Evolutionary conservation across 2,329 filamentous ascomycete genomes (phyloP).

Genomic region (Alternaria sp.): DNA sequence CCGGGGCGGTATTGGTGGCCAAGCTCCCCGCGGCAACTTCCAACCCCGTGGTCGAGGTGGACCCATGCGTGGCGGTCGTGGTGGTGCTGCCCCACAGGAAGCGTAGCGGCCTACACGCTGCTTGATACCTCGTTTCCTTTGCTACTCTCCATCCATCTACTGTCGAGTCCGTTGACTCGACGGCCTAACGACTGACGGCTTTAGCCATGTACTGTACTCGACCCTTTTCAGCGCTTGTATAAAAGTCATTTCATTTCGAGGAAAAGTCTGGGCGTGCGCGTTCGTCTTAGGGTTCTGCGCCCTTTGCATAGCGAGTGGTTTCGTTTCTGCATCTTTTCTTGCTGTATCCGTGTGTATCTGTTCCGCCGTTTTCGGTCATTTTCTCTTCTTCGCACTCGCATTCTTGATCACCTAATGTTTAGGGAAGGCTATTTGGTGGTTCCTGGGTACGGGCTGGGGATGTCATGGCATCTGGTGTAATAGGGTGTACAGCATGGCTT

Average conservation of each 20-base stretch:
- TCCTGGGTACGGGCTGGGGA: conserved; percentile 30
- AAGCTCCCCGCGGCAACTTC: conserved; percentile 73
- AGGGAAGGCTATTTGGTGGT: conserved; percentile 39
- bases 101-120: conserved; percentile 34
- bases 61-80: conserved; percentile 61
- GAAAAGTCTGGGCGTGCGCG: conserved; percentile 49
- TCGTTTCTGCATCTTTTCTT: conserved; percentile 44
- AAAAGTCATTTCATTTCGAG: conserved; percentile 49
- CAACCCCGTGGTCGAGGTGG: conserved; percentile 74
- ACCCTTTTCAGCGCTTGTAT: conserved; percentile 48
- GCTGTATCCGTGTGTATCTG: conserved; percentile 42
- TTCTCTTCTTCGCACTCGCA: conserved; percentile 36
- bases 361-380: conserved; percentile 33
- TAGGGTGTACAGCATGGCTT: conserved; percentile 32
- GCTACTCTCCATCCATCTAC: conserved; percentile 20
- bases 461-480: conserved; percentile 29
- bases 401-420: conserved; percentile 40
- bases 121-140: conserved; percentile 15
- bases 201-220: conserved; percentile 50
- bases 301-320: conserved; percentile 53
- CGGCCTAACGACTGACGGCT: conserved; percentile 49
- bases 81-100: conserved; percentile 44
- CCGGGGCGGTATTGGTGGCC: conserved; percentile 66
- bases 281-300: conserved; percentile 39
- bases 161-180: conserved; percentile 29